Base-by-base conservation (phyloP, 305 asterid genomes). In the Solanum chacoense region DNA sequence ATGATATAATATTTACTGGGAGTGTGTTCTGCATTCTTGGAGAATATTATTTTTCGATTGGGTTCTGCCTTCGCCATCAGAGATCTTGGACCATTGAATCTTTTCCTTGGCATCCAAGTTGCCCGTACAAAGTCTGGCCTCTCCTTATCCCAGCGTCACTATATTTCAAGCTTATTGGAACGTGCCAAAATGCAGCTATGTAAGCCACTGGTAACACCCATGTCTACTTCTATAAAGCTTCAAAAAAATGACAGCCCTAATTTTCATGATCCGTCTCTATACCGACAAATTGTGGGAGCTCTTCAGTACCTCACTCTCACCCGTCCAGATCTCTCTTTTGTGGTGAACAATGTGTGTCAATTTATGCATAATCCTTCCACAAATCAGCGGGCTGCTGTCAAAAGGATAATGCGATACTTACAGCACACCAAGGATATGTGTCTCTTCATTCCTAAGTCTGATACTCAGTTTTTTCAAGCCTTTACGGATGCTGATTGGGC, bases 71-170 rank as follows among this genome's bases (percentile, higher is more conserved):
- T 45, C 8, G 7, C 20, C 20, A 45, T 45, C 59, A 45, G 59
- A 45, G 59, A 45, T 45, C 59, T 45, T 45, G 22, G 59, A 45
- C 22, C 8, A 2, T 45, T 45, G 8, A 45, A 2, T 45, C 18
- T 45, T 45, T 45, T 45, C 18, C 20, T 16, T 1, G 3, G 59
- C 59, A 5, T 45, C 59, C 7, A 45, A 5, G 59, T 45, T 45
- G 3, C 1, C 1, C 22, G 7, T 45, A 14, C 20, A 5, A 14
- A 45, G 8, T 2, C 0, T 45, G 20, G 1, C 3, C 22, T 45
- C 59, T 45, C 18, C 2, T 45, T 14, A 2, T 45, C 8, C 59
- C 8, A 5, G 8, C 1, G 3, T 45, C 59, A 45, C 59, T 2
- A 45, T 45, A 45, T 45, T 45, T 13, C 20, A 5, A 45, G 8